Base-by-base conservation (phyloP, 352 stramenopile species). In the Blastocystis sp. region DNA sequence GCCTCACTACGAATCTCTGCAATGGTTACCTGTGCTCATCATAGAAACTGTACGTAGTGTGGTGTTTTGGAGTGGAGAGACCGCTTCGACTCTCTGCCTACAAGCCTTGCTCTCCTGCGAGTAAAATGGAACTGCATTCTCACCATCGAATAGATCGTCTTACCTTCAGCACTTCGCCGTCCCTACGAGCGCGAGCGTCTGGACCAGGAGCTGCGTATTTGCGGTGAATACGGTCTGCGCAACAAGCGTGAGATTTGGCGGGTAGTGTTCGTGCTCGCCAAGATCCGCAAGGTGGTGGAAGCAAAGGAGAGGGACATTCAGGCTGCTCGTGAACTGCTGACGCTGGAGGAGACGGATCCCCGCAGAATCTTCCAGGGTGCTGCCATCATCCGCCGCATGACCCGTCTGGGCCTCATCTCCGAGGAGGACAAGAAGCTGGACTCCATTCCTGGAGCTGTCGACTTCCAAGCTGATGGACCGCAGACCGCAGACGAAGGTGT, bases 401-500 rank as follows among this genome's bases (percentile, higher is more conserved):
- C 93, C 90, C 94, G 96, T 88, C 98, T 95, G 91, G 96, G 96
- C 76, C 93, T 99, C 80, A 92, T 99, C 59, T 91, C 93, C 43
- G 96, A 99, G 84, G 95, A 98, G 64, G 96, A 99, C 91, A 94
- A 97, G 88, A 96, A 98, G 89, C 92, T 99, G 76, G 96, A 99
- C 93, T 97, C 95, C 90, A 95, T 99, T 88, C 4, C 92, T 99
- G 86, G 95, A 97, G 90, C 92, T 99, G 89, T 98, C 97, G 91
- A 98, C 97, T 84, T 96, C 98, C 91, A 98, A 98, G 92, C 93
- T 99, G 77, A 93, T 99, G 74, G 96, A 99, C 91, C 94, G 97
- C 86, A 95, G 96, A 91, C 94, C 98, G 64, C 96, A 99, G 92
- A 98, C 96, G 90, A 97, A 98, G 92, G 96, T 98, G 40, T 93